Conservation (phyloP, 371 early-diverging fungal species). For the Mortierella sp. region DNA sequence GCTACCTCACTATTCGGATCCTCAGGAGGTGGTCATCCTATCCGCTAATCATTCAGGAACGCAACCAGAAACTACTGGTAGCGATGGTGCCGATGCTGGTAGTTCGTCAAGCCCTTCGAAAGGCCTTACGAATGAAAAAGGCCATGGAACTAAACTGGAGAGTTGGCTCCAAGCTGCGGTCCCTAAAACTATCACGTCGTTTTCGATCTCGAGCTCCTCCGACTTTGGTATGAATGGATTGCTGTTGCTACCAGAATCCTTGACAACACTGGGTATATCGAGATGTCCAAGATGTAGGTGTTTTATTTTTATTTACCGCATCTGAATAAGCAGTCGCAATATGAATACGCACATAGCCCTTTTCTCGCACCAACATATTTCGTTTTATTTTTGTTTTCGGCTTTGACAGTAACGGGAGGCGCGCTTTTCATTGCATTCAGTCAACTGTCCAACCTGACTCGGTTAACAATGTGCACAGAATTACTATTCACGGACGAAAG, state of each 20-base stretch:
- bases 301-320: background rate
- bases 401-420: constrained; percentile 13
- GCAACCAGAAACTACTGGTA: constrained; percentile 1
- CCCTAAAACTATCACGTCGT: constrained; percentile 15
- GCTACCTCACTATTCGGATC: constrained; percentile 7
- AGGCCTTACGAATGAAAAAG: constrained; percentile 8
- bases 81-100: background rate
- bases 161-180: constrained; percentile 27
- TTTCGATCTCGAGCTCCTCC: constrained; percentile 16
- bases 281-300: constrained; percentile 28
- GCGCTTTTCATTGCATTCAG: constrained; percentile 10
- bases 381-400: background rate
- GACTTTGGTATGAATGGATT: constrained; percentile 35
- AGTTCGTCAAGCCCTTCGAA: background rate
- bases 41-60: constrained; percentile 12
- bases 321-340: background rate
- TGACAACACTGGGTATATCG: constrained; percentile 19
- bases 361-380: background rate
- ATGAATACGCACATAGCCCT: background rate
- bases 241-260: constrained; percentile 9
- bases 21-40: constrained; percentile 15
- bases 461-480: constrained; percentile 22
- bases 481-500: constrained; percentile 28
- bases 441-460: constrained; percentile 19
- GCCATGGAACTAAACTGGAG: constrained; percentile 21